Base-by-base conservation (phyloP, 2,329 filamentous ascomycete species). In the Cordyceps militaris region DNA sequence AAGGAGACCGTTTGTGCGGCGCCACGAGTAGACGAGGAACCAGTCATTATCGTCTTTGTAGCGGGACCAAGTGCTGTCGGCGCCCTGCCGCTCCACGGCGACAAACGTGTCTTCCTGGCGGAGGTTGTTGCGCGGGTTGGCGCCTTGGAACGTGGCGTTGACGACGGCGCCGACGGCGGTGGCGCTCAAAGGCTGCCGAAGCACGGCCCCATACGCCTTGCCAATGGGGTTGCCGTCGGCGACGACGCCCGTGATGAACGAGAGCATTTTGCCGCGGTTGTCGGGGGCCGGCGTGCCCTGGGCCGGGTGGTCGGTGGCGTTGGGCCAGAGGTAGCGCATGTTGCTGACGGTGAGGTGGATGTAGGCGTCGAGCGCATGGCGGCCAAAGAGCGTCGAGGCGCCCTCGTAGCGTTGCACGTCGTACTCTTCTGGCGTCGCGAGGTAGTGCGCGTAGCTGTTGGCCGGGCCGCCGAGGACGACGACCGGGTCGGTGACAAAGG, bases 121-220 rank as follows among this genome's bases (percentile, higher is more conserved):
- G 30, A 97, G 81, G 62, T 96, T 88, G 70, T 97, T 97, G 30
- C 93, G 82, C 16, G 93, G 93, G 66, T 96, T 96, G 1, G 92
- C 92, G 16, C 87, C 93, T 2, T 93, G 82, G 70, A 97, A 97
- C 0, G 79, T 84, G 0, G 80, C 87, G 16, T 75, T 79, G 50
- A 92, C 82, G 4, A 76, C 75, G 32, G 82, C 78, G 3, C 90
- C 89, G 9, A 79, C 73, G 1, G 71, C 62, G 67, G 89, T 91
- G 1, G 74, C 73, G 11, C 78, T 67, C 0, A 72, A 67, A 1
- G 81, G 77, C 49, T 86, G 79, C 0, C 73, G 72, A 28, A 83
- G 71, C 1, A 91, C 81, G 43, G 85, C 78, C 44, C 93, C 93
- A 65, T 91, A 97, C 0, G 71, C 73, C 59, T 84, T 85, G 58